Evolutionary conservation across 345 rosid species (phyloP), one percentile per base, ranked within the genome.

Genomic region (Aquilaria malaccensis): DNA sequence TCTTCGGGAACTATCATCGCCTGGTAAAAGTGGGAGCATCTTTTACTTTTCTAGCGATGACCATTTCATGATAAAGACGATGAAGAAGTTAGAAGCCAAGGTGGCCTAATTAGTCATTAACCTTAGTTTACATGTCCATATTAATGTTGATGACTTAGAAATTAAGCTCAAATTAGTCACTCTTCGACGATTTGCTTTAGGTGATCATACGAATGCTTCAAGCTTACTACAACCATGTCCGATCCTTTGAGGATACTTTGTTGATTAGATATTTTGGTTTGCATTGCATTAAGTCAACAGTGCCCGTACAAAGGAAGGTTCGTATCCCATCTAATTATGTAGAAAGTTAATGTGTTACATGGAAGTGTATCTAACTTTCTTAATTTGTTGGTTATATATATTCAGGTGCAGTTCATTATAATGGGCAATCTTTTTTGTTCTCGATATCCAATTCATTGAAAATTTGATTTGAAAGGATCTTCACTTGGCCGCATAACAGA

Each of bases 1-100:
- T 5, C 98, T 92, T 32, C 76, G 97, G 13, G 97, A 92, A 65
- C 90, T 89, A 51, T 92, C 98, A 2, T 92, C 98, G 33, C 98
- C 98, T 49, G 98, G 98, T 49, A 92, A 92, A 85, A 92, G 98
- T 68, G 98, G 98, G 32, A 92, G 97, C 72, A 87, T 92, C 56
- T 92, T 92, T 56, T 92, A 92, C 74, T 74, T 92, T 74, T 89
- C 98, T 7, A 75, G 84, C 31, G 98, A 92, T 56, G 98, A 92
- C 60, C 85, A 84, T 14, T 92, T 89, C 80, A 92, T 92, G 97
- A 92, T 92, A 12, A 92, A 92, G 76, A 92, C 98, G 30, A 87
- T 89, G 76, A 92, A 87, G 79, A 92, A 92, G 76, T 71, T 91
- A 0, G 98, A 93, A 82, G 86, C 77, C 9, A 93, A 93, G 80